Evolutionary conservation across 306 rosid genomes (phyloP).

Genomic region (Senna tora): DNA sequence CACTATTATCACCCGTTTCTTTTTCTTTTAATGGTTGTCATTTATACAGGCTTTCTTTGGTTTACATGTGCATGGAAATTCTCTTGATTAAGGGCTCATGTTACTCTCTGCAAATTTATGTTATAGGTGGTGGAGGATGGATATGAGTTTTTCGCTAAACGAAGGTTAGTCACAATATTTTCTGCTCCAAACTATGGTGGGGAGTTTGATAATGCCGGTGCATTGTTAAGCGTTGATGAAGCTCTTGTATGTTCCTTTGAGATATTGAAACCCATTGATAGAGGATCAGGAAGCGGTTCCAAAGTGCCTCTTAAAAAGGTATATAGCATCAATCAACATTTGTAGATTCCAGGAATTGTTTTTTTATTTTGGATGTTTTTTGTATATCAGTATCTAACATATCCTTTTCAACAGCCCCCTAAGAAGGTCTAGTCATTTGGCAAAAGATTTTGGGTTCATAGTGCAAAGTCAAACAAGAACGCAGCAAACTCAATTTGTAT

Average conservation of each 20-base stretch:
- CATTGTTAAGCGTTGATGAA: slow-evolving; percentile 75
- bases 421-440: slow-evolving; percentile 49
- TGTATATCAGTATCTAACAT: slow-evolving; percentile 13
- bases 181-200: slow-evolving; percentile 94
- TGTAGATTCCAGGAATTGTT: not conserved
- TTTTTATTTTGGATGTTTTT: not conserved
- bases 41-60: slow-evolving; percentile 3
- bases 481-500: slow-evolving; percentile 39
- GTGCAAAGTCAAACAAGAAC: slow-evolving; percentile 38
- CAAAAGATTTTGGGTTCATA: slow-evolving; percentile 40
- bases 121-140: slow-evolving; percentile 91
- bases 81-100: slow-evolving; percentile 21
- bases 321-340: slow-evolving; percentile 20
- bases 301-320: slow-evolving; percentile 63
- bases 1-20: not conserved
- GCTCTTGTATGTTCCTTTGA: slow-evolving; percentile 78
- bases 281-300: slow-evolving; percentile 54
- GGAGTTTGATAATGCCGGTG: slow-evolving; percentile 86
- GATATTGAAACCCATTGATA: slow-evolving; percentile 67
- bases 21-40: not conserved
- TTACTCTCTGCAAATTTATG: not conserved
- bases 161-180: slow-evolving; percentile 82
- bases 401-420: slow-evolving; percentile 60
- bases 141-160: slow-evolving; percentile 75
- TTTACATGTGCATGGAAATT: not conserved